Evolutionary conservation across 305 asterid species (phyloP), one percentile per base, ranked within the genome.

Genomic region (Rubia balearica): DNA sequence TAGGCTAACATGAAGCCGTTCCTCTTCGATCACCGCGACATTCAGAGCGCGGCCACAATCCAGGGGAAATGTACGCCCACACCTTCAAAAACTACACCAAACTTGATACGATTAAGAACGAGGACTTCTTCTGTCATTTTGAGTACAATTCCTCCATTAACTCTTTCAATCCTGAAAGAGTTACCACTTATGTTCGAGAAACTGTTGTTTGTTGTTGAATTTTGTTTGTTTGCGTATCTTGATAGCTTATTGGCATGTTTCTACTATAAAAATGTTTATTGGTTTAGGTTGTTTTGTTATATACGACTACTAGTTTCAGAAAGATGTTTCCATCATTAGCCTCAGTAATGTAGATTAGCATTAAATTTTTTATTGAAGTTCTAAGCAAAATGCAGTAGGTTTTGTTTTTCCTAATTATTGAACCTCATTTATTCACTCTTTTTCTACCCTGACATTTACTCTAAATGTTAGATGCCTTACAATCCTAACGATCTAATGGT

Each of bases 41-140:
- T 78, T 59, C 96, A 91, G 85, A 89, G 98, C 45, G 94, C 85
- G 14, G 92, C 88, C 70, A 85, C 96, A 1, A 81, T 91, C 43
- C 96, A 89, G 82, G 96, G 94, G 27, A 91, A 88, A 85, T 91
- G 96, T 78, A 84, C 74, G 98, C 89, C 69, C 98, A 91, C 80
- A 86, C 75, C 70, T 89, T 91, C 81, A 91, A 91, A 78, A 80
- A 79, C 85, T 91, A 91, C 78, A 89, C 94, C 13, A 91, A 88
- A 82, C 90, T 91, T 13, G 96, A 91, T 48, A 88, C 90, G 1
- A 96, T 91, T 67, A 96, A 96, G 19, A 86, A 80, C 75, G 96
- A 91, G 8, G 96, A 91, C 74, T 88, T 81, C 83, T 91, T 91
- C 77, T 89, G 96, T 65, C 96, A 96, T 38, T 91, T 91, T 53